phyloP scores from a whole-genome alignment of 352 stramenopile genomes.

The Globisporangium nunn region DNA sequence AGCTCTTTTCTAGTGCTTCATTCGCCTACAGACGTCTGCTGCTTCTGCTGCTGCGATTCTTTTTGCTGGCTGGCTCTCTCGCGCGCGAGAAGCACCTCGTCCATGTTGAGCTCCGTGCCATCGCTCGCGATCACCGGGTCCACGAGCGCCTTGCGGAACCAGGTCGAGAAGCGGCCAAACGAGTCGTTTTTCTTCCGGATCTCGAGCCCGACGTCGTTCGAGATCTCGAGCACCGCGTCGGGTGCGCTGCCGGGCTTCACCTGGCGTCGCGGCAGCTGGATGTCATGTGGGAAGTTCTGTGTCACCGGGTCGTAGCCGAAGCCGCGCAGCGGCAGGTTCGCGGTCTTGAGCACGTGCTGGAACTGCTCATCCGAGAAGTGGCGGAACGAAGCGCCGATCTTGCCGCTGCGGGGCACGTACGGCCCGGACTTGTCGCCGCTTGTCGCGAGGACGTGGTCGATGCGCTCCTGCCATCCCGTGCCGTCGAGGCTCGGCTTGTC shows the following conservation, averaged over 20 bases:
- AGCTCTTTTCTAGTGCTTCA: background rate
- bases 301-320: slow-evolving; percentile 85
- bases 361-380: slow-evolving; percentile 84
- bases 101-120: slow-evolving; percentile 77
- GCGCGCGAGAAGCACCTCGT: slow-evolving; percentile 63
- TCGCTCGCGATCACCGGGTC: slow-evolving; percentile 78
- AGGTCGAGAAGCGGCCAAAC: slow-evolving; percentile 73
- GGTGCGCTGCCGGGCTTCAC: slow-evolving; percentile 59
- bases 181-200: slow-evolving; percentile 76
- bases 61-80: slow-evolving; percentile 14
- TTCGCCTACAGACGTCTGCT: background rate
- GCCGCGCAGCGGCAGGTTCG: slow-evolving; percentile 65
- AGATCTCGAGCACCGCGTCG: slow-evolving; percentile 46
- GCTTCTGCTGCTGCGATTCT: slow-evolving; percentile 13
- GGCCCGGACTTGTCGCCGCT: slow-evolving; percentile 57
- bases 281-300: slow-evolving; percentile 67
- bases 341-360: slow-evolving; percentile 70
- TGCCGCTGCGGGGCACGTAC: slow-evolving; percentile 80
- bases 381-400: slow-evolving; percentile 78
- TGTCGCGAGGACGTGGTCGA: slow-evolving; percentile 49
- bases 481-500: slow-evolving; percentile 55
- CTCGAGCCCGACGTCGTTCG: slow-evolving; percentile 50
- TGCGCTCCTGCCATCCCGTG: slow-evolving; percentile 70
- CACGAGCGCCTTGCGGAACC: slow-evolving; percentile 66
- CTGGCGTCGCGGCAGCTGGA: slow-evolving; percentile 68